Conservation (phyloP, 768 basidiomycete species). For the Paxillus ammoniavirescens region DNA sequence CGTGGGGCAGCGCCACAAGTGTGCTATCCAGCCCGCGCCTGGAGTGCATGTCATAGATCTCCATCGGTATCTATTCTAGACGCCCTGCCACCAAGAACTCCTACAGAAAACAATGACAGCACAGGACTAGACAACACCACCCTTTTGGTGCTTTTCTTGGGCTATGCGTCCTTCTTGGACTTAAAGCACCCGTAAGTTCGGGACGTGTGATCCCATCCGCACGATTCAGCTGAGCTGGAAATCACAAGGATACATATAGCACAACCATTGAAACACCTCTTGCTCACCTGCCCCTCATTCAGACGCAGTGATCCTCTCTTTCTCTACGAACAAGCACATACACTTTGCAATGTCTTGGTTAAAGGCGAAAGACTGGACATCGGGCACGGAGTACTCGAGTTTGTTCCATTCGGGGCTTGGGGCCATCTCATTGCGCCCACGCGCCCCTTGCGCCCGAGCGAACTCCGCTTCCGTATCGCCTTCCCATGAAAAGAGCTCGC, state of each 20-base stretch:
- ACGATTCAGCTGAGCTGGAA: slow-evolving; percentile 18
- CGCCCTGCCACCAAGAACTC: background rate
- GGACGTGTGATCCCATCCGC: background rate
- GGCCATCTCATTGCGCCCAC: slow-evolving; percentile 24
- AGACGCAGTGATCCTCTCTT: background rate
- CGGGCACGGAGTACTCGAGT: slow-evolving; percentile 32
- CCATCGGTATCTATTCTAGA: slow-evolving; percentile 11
- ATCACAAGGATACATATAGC: slow-evolving; percentile 26
- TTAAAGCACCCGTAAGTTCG: slow-evolving; percentile 5
- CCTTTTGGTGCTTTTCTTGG: slow-evolving; percentile 10
- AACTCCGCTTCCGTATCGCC: slow-evolving; percentile 2
- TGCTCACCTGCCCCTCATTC: background rate
- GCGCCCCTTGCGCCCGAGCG: slow-evolving; percentile 1
- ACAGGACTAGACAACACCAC: slow-evolving; percentile 11
- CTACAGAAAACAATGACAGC: background rate
- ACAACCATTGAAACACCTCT: background rate
- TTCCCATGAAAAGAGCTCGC: background rate
- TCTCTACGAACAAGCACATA: background rate
- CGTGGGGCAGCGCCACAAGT: background rate
- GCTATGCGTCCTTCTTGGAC: slow-evolving; percentile 2
- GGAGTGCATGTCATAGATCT: background rate
- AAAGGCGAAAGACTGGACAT: slow-evolving; percentile 27
- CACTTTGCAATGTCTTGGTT: slow-evolving; percentile 29
- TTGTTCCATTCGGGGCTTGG: slow-evolving; percentile 36
- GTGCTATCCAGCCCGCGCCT: background rate